These are phyloP conservation scores for Eucalyptus paniculata DNA, from an alignment of 345 rosid species.

Conservation along the genomic window DNA sequence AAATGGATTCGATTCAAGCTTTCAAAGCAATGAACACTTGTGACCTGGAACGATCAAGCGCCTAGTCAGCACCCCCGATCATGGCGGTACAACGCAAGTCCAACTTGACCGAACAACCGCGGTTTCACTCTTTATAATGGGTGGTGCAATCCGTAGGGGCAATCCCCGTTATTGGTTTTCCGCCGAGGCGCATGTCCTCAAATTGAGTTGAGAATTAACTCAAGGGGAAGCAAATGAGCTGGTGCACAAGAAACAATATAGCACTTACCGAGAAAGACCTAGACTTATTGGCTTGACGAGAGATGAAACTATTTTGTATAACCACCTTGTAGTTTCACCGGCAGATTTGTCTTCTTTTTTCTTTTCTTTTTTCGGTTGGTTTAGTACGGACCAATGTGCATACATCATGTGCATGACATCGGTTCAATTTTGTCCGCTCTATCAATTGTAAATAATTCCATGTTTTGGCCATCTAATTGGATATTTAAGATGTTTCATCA, in stretches of 20 bases:
- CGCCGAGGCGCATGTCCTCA: background rate
- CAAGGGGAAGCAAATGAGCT: background rate
- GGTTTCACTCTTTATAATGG: background rate
- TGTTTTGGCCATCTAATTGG: background rate
- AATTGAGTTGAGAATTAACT: background rate
- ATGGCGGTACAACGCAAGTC: background rate
- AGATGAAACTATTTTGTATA: background rate
- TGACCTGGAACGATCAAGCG: background rate
- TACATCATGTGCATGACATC: background rate
- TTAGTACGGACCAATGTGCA: background rate
- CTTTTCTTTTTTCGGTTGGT: background rate
- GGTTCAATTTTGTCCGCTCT: background rate
- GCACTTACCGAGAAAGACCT: background rate
- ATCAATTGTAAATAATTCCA: background rate
- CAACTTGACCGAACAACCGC: background rate
- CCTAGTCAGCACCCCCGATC: background rate
- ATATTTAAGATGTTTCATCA: background rate
- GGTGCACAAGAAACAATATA: background rate
- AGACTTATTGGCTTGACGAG: background rate
- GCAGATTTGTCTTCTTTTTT: background rate
- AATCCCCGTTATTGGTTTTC: background rate
- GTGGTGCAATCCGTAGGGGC: background rate
- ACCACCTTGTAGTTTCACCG: background rate
- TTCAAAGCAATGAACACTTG: background rate
- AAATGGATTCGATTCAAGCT: background rate